Conservation (phyloP, 306 rosid species). For the Arachis stenosperma region DNA sequence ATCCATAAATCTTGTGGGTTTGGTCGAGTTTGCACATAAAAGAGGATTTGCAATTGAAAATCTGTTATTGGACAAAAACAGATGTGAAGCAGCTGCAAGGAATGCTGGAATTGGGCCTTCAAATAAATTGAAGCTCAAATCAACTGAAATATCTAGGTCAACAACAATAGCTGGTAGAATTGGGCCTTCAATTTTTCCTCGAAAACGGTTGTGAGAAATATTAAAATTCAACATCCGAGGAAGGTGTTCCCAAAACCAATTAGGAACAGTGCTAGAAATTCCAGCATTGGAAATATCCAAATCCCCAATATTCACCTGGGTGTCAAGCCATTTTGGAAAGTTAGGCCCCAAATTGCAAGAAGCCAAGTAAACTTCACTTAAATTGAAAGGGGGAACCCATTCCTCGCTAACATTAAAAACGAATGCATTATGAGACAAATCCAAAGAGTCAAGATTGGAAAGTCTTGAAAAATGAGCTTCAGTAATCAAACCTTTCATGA, state of each 20-base stretch:
- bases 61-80: not conserved
- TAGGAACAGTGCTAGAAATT: slow-evolving; percentile 10
- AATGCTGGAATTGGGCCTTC: not conserved
- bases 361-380: accelerated
- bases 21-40: not conserved
- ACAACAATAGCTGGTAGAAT: too few species aligned
- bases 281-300: not conserved
- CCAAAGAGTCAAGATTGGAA: not conserved
- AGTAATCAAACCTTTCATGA: not conserved
- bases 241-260: slow-evolving; percentile 26
- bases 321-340: slow-evolving; percentile 7
- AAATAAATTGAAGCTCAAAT: slow-evolving; percentile 1
- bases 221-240: accelerated
- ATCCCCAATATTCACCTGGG: accelerated
- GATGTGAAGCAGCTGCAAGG: not conserved
- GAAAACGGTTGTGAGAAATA: slow-evolving; percentile 1
- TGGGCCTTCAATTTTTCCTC: not conserved
- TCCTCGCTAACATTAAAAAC: not conserved
- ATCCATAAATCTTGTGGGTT: not conserved
- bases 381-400: not conserved
- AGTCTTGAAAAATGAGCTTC: not conserved
- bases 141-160: not conserved
- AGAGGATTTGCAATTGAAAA: not conserved
- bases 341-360: slow-evolving; percentile 24
- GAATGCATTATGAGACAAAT: not conserved